phyloP scores from a whole-genome alignment of 495 filamentous ascomycete genomes.

The Aspergillus saccharolyticus region DNA sequence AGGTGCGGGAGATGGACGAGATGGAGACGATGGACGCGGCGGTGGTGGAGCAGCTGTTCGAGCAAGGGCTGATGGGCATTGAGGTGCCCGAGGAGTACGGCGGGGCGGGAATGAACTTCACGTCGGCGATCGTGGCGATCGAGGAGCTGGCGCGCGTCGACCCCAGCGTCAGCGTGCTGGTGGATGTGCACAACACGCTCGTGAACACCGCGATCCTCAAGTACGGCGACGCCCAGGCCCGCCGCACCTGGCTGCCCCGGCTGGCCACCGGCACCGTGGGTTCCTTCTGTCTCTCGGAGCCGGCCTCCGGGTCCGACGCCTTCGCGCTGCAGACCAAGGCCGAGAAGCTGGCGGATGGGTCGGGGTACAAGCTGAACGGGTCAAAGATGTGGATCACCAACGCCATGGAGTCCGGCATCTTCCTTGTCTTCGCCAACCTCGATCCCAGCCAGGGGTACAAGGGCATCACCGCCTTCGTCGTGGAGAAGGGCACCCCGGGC shows the following conservation, averaged over 20 bases:
- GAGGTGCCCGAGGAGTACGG: slow-evolving; percentile 97
- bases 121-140: slow-evolving; percentile 88
- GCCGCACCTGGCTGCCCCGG: slow-evolving; percentile 80
- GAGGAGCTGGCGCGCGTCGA: slow-evolving; percentile 95
- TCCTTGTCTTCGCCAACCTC: slow-evolving; percentile 96
- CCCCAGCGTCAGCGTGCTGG: slow-evolving; percentile 88
- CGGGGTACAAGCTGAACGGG: slow-evolving; percentile 81
- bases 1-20: slow-evolving; percentile 97
- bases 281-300: slow-evolving; percentile 95
- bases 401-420: slow-evolving; percentile 85
- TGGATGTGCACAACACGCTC: slow-evolving; percentile 95
- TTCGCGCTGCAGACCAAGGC: slow-evolving; percentile 92
- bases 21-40: slow-evolving; percentile 86
- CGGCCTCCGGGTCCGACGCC: slow-evolving; percentile 87
- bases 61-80: slow-evolving; percentile 95
- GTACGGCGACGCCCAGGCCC: slow-evolving; percentile 68
- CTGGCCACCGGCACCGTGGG: slow-evolving; percentile 88
- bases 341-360: slow-evolving; percentile 66
- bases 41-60: slow-evolving; percentile 88
- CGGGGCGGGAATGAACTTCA: slow-evolving; percentile 98
- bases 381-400: slow-evolving; percentile 99
- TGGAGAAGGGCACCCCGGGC: slow-evolving; percentile 83
- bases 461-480: slow-evolving; percentile 93
- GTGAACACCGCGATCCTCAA: slow-evolving; percentile 92
- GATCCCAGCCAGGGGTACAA: slow-evolving; percentile 85